Percentiles rank a stretch among this genome's conserved stretches.
Evolutionary conservation across 805 yeast species (phyloP).

Genomic region (Pichia exigua): DNA sequence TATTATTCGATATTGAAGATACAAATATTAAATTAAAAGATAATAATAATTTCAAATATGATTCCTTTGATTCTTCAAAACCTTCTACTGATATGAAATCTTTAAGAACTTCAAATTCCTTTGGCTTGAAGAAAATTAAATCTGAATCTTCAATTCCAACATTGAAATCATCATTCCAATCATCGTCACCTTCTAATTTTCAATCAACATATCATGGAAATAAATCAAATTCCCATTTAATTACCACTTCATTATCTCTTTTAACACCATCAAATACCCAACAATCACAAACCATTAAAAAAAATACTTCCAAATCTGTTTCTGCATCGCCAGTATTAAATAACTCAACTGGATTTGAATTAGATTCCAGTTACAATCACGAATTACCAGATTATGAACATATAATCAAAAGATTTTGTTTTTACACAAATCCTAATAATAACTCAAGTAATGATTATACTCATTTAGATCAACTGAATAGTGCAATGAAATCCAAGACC

Average conservation of each 20-base stretch:
- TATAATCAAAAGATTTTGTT: constrained; percentile 8
- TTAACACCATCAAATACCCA: not conserved
- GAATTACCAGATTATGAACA: constrained; percentile 8
- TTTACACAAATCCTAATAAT: not conserved
- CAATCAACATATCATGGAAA: not conserved
- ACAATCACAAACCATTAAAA: not conserved
- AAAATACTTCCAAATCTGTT: constrained; percentile 1
- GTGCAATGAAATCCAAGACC: not conserved
- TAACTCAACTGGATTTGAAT: constrained; percentile 11
- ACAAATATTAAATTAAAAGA: constrained; percentile 23
- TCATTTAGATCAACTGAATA: not conserved
- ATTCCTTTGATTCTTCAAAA: constrained; percentile 15
- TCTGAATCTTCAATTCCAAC: constrained; percentile 25
- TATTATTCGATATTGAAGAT: constrained; percentile 22
- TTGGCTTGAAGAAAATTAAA: constrained; percentile 22
- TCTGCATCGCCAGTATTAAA: constrained; percentile 8
- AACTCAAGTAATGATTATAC: not conserved
- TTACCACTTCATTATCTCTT: not conserved
- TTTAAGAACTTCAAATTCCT: constrained; percentile 21
- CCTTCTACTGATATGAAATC: constrained; percentile 12
- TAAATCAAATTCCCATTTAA: not conserved
- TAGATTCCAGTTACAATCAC: constrained; percentile 1
- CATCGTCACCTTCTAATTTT: not conserved
- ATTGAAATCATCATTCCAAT: constrained; percentile 4
- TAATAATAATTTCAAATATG: constrained; percentile 23